These are phyloP conservation scores for Sequoiadendron giganteum DNA, from an alignment of 75 land plant species.

Conservation along the genomic window DNA sequence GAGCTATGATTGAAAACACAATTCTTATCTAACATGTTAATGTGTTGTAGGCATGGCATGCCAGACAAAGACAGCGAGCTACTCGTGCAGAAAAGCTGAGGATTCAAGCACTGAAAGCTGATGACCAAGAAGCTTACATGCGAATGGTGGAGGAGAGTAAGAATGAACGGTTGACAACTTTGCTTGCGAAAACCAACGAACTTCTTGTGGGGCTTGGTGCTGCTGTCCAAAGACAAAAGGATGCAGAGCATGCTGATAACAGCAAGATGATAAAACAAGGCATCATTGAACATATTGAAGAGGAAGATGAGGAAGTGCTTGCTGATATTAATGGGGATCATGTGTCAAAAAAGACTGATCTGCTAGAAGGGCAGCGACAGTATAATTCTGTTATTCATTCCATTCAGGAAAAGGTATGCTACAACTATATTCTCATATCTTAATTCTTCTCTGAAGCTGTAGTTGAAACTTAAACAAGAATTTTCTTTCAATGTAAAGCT, in stretches of 20 bases:
- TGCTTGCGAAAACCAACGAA: constrained; percentile 84
- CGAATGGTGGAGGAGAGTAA: constrained; percentile 97
- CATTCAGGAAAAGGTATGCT: constrained; percentile 86
- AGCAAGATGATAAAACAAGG: constrained; percentile 18
- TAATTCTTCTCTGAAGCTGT: background rate
- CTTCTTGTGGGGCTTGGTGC: constrained; percentile 88
- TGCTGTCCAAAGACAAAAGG: constrained; percentile 94
- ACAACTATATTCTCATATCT: background rate
- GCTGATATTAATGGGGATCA: constrained; percentile 29
- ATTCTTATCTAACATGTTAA: constrained; percentile 1
- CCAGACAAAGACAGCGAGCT: constrained; percentile 86
- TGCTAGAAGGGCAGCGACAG: constrained; percentile 93
- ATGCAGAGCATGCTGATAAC: constrained; percentile 68
- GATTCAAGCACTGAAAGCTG: constrained; percentile 92
- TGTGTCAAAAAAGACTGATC: constrained; percentile 53
- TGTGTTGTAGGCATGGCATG: constrained; percentile 84
- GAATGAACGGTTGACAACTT: constrained; percentile 87
- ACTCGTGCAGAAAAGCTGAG: constrained; percentile 86
- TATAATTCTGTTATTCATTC: constrained; percentile 92
- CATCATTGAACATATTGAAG: background rate
- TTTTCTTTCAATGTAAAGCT: background rate
- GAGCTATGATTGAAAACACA: background rate
- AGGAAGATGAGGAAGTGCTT: constrained; percentile 21
- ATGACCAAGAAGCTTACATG: constrained; percentile 99
- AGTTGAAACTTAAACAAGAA: background rate